Evolutionary conservation across 352 stramenopile genomes (phyloP).

Genomic region (Poterioochromonas sp.): DNA sequence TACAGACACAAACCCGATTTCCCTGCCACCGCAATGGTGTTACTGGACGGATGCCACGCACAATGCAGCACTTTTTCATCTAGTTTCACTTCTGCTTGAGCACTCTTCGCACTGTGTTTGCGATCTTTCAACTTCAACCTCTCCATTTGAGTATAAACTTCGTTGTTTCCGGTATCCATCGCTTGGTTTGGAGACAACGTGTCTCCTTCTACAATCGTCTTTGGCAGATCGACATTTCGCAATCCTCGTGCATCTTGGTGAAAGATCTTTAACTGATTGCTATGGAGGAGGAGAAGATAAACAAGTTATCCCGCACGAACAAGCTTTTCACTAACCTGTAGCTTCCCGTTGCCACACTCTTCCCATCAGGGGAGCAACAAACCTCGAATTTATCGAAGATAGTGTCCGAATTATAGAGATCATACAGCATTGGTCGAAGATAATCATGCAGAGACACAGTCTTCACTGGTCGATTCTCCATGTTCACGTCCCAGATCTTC

Average conservation of each 20-base stretch:
- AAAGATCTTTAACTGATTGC: slow-evolving; percentile 21
- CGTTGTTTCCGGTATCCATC: neutral
- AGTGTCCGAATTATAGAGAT: slow-evolving; percentile 88
- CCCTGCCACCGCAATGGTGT: slow-evolving; percentile 52
- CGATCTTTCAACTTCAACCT: neutral
- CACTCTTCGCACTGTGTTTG: neutral
- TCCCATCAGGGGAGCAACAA: slow-evolving; percentile 23
- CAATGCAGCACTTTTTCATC: slow-evolving; percentile 49
- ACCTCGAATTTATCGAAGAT: slow-evolving; percentile 97
- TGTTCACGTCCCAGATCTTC: slow-evolving; percentile 91
- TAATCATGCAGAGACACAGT: slow-evolving; percentile 87
- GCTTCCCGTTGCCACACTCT: slow-evolving; percentile 37
- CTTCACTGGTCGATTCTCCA: slow-evolving; percentile 77
- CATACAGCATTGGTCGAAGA: slow-evolving; percentile 54
- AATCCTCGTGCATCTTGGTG: neutral
- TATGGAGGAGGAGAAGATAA: neutral
- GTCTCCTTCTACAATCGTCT: neutral
- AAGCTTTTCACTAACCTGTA: slow-evolving; percentile 35
- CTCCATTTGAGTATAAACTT: neutral
- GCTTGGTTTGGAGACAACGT: neutral
- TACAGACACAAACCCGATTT: slow-evolving; percentile 13
- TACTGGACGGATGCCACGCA: slow-evolving; percentile 53
- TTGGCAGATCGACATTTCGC: neutral
- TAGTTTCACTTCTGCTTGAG: neutral
- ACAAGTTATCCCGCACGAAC: neutral